These are phyloP conservation scores for Rhododendron ovatum DNA, from an alignment of 148 eudicot species.

Conservation along the genomic window DNA sequence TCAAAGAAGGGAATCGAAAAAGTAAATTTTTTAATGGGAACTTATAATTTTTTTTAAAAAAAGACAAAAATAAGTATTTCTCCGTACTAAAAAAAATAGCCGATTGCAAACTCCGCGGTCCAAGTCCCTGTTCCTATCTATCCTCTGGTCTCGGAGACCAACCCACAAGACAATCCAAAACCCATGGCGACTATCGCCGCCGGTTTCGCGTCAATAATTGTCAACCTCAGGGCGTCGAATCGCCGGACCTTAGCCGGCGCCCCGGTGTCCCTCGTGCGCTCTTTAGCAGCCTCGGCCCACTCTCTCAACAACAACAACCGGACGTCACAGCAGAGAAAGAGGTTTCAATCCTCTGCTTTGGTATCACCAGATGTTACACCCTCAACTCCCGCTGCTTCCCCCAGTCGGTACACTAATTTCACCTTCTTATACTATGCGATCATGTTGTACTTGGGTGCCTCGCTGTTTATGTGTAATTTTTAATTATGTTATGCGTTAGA, in stretches of 20 bases:
- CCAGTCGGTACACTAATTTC: neutral
- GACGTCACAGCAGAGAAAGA: slow-evolving; percentile 1
- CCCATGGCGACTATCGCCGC: slow-evolving; percentile 13
- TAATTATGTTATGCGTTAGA: no score
- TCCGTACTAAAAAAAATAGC: no score
- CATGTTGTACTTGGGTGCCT: neutral
- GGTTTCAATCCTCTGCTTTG: slow-evolving; percentile 2
- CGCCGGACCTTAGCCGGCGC: slow-evolving; percentile 12
- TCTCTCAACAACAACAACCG: neutral
- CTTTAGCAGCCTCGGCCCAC: neutral
- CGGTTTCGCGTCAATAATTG: slow-evolving; percentile 10
- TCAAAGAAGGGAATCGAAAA: no score
- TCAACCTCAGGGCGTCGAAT: slow-evolving; percentile 14
- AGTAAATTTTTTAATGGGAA: no score
- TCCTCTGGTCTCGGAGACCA: neutral
- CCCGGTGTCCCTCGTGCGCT: slow-evolving; percentile 12
- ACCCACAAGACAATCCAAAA: neutral
- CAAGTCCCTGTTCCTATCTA: neutral
- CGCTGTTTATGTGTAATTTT: no score
- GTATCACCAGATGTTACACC: slow-evolving; percentile 8
- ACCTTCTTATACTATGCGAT: neutral
- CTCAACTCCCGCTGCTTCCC: slow-evolving; percentile 4
- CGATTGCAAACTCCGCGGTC: neutral
- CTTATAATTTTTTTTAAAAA: no score
- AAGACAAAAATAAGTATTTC: no score